These are phyloP conservation scores for Alternaria arborescens DNA, from an alignment of 2,329 filamentous ascomycete species.

Conservation along the genomic window DNA sequence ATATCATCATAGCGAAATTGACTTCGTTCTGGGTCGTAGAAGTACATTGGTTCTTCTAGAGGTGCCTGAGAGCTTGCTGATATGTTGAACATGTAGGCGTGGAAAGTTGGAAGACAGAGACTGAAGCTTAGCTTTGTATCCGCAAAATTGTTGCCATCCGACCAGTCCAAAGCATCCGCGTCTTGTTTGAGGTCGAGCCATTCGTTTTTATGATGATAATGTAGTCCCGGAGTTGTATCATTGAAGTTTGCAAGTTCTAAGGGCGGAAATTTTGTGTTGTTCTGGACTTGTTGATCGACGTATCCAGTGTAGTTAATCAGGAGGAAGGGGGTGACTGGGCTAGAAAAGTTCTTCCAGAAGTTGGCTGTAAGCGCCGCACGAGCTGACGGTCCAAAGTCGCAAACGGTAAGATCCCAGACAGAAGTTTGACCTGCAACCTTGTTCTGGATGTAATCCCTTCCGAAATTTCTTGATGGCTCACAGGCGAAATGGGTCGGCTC, in stretches of 20 bases:
- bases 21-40: neutral
- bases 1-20: neutral
- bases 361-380: too few species aligned
- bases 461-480: too few species aligned
- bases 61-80: neutral
- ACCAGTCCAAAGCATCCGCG: neutral
- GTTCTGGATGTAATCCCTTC: too few species aligned
- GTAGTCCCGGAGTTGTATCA: neutral
- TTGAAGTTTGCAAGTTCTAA: neutral
- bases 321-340: accelerated
- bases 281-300: neutral
- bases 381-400: neutral
- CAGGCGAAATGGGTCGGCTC: too few species aligned
- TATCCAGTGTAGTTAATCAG: neutral
- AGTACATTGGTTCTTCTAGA: neutral
- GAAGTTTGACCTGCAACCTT: neutral
- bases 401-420: neutral
- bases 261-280: neutral
- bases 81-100: neutral
- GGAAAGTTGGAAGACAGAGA: neutral
- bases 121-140: neutral
- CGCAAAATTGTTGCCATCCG: neutral
- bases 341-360: neutral
- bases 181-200: neutral
- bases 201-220: neutral